Evolutionary conservation across 306 rosid species (phyloP).

Genomic region (Lablab purpureus): DNA sequence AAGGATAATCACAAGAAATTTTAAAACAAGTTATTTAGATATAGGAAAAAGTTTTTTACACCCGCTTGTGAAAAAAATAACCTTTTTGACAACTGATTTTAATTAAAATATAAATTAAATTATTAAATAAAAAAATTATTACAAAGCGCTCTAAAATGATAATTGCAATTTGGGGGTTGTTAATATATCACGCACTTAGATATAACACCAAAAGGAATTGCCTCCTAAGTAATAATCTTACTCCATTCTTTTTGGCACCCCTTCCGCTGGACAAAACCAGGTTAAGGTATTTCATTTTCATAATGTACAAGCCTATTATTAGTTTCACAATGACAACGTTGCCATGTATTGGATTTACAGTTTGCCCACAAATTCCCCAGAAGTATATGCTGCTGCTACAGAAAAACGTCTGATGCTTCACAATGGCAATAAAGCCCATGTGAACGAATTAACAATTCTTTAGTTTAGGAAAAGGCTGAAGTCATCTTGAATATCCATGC

Average conservation of each 20-base stretch:
- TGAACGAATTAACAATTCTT: conserved; percentile 2
- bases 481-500: conserved; percentile 25
- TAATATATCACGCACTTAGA: too few relatives aligned
- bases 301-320: not conserved
- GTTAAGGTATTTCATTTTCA: not conserved
- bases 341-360: not conserved
- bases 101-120: too few relatives aligned
- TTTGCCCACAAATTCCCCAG: not conserved
- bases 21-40: too few relatives aligned
- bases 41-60: too few relatives aligned
- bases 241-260: not conserved
- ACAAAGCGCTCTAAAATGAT: too few relatives aligned
- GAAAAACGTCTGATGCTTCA: conserved; percentile 12
- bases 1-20: too few relatives aligned
- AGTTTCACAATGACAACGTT: not conserved
- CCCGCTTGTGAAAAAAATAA: too few relatives aligned
- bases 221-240: not conserved
- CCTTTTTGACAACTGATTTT: too few relatives aligned
- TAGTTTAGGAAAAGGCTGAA: conserved; percentile 21
- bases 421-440: not conserved
- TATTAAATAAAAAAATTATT: too few relatives aligned
- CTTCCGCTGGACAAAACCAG: not conserved
- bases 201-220: too few relatives aligned
- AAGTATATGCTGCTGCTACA: not conserved
- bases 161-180: too few relatives aligned